Evolutionary conservation across 495 filamentous ascomycete genomes (phyloP).

Genomic region (Astrocystis sublimbata): DNA sequence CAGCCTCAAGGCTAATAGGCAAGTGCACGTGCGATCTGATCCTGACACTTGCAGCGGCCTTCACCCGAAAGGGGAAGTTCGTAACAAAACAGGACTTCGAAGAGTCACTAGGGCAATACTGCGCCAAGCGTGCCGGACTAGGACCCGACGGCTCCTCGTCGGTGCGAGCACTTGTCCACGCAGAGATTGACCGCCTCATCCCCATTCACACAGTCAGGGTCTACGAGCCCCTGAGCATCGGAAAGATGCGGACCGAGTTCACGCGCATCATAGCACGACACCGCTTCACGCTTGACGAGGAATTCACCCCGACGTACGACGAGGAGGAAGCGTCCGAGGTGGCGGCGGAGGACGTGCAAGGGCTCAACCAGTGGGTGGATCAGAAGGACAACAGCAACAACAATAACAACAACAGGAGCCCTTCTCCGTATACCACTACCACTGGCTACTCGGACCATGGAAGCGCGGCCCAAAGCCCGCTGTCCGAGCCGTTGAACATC

Average conservation of each 20-base stretch:
- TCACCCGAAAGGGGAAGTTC: conserved; percentile 16
- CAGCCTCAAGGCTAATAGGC: conserved; percentile 13
- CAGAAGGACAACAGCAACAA: no score
- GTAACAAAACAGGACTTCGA: conserved; percentile 19
- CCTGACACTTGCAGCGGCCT: conserved; percentile 13
- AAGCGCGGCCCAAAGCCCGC: neutral
- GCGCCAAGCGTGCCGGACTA: conserved; percentile 7
- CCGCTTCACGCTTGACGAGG: conserved; percentile 15
- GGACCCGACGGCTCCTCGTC: conserved; percentile 7
- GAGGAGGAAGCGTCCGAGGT: neutral
- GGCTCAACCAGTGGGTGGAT: conserved; percentile 11
- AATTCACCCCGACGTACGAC: conserved; percentile 4
- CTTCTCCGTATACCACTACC: neutral
- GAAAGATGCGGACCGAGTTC: conserved; percentile 16
- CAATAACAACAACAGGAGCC: no score
- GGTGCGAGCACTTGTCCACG: conserved; percentile 7
- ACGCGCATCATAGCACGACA: conserved; percentile 9
- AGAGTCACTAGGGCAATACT: conserved; percentile 13
- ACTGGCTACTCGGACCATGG: neutral
- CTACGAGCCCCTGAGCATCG: conserved; percentile 14
- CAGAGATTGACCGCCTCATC: conserved; percentile 15
- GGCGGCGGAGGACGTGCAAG: conserved; percentile 4
- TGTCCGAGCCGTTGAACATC: conserved; percentile 4
- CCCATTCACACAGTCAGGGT: conserved; percentile 19
- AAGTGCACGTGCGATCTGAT: conserved; percentile 17